These are phyloP conservation scores for Spathaspora passalidarum DNA, from an alignment of 805 yeast genomes.

Conservation along the genomic window DNA sequence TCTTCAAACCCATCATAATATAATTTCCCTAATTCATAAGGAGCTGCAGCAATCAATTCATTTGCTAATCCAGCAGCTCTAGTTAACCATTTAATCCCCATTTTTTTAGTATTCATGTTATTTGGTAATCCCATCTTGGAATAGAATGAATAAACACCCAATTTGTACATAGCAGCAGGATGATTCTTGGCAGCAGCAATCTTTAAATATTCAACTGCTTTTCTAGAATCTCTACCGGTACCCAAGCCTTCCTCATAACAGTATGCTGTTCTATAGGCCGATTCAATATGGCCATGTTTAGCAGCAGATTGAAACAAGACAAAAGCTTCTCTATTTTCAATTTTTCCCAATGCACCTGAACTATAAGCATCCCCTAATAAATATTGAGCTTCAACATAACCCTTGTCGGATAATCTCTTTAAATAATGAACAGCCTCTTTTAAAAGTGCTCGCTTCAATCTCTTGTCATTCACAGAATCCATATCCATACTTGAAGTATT, in stretches of 20 bases:
- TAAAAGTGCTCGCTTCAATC: slow-evolving; percentile 52
- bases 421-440: slow-evolving; percentile 76
- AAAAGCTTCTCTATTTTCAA: slow-evolving; percentile 76
- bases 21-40: slow-evolving; percentile 85
- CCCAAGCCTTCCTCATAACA: slow-evolving; percentile 96
- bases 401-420: slow-evolving; percentile 70
- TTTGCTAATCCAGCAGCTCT: slow-evolving; percentile 84
- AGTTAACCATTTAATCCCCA: slow-evolving; percentile 89
- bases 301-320: slow-evolving; percentile 82
- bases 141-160: slow-evolving; percentile 84
- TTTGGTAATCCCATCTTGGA: slow-evolving; percentile 78
- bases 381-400: slow-evolving; percentile 88
- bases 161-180: slow-evolving; percentile 94
- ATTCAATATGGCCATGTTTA: slow-evolving; percentile 87
- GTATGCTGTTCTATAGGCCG: slow-evolving; percentile 86
- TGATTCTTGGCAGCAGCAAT: slow-evolving; percentile 90
- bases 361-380: slow-evolving; percentile 86
- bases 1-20: slow-evolving; percentile 83
- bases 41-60: slow-evolving; percentile 87
- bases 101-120: slow-evolving; percentile 67
- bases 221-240: slow-evolving; percentile 80
- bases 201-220: slow-evolving; percentile 77
- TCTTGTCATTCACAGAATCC: slow-evolving; percentile 18
- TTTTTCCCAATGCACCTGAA: slow-evolving; percentile 78
- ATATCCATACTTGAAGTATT: slow-evolving; percentile 7